Evolutionary conservation across 345 rosid species (phyloP).

Genomic region (Carallia pectinifolia): DNA sequence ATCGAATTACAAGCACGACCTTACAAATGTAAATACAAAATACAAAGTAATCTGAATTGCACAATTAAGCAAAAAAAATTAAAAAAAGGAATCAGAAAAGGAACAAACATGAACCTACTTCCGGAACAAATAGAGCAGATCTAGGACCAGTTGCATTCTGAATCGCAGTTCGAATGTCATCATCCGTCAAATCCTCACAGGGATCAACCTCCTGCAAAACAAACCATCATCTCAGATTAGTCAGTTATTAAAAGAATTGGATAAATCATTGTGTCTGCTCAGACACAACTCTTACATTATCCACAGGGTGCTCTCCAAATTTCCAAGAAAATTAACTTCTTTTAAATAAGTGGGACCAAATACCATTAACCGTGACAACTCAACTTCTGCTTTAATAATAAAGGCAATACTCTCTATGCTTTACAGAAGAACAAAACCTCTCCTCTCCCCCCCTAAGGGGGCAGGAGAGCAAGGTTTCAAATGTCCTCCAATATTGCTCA

Average conservation of each 20-base stretch:
- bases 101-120: constrained; percentile 44
- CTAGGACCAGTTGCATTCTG: constrained; percentile 97
- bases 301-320: too few relatives aligned
- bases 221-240: neutral
- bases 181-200: constrained; percentile 91
- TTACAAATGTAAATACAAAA: neutral
- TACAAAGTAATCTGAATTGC: neutral
- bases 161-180: constrained; percentile 88
- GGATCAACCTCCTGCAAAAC: constrained; percentile 86
- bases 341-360: too few relatives aligned
- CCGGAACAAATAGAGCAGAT: constrained; percentile 87
- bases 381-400: too few relatives aligned
- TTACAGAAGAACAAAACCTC: too few relatives aligned
- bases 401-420: too few relatives aligned
- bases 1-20: neutral
- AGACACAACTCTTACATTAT: too few relatives aligned
- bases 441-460: too few relatives aligned
- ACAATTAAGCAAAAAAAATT: neutral
- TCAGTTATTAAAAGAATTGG: neutral
- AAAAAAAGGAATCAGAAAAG: neutral
- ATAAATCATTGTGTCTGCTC: too few relatives aligned
- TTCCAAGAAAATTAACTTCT: too few relatives aligned
- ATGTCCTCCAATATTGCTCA: neutral
- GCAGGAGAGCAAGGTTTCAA: too few relatives aligned
- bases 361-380: too few relatives aligned